Base-by-base conservation (phyloP, 345 rosid genomes). In the Draba incana region DNA sequence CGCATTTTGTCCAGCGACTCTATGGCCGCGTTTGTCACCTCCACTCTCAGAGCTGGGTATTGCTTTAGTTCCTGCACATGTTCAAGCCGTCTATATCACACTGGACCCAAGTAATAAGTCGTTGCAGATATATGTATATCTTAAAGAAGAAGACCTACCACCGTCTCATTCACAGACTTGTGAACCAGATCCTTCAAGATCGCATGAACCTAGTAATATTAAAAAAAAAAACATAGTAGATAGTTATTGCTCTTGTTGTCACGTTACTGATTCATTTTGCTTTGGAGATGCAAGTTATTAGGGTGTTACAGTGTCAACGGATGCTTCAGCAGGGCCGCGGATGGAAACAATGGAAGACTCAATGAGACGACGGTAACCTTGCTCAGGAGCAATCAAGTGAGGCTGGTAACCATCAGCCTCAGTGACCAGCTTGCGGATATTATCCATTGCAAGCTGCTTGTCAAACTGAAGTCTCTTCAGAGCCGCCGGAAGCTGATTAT, bases 351-450 rank as follows among this genome's bases (percentile, higher is more conserved):
- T 58, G 55, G 97, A 81, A 62, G 99, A 92, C 77, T 95, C 99
- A 37, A 95, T 95, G 77, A 95, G 88, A 55, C 99, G 98, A 37
- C 99, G 97, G 72, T 95, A 95, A 45, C 99, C 99, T 79, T 95
- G 99, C 63, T 95, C 99, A 27, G 99, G 99, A 82, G 99, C 99
- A 73, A 95, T 92, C 75, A 95, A 77, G 76, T 95, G 99, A 51
- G 99, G 99, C 68, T 95, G 99, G 78, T 95, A 95, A 54, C 99
- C 99, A 81, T 95, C 99, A 53, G 99, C 99, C 84, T 95, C 99
- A 48, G 99, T 89, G 57, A 95, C 93, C 71, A 95, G 85, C 84
- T 92, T 95, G 42, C 89, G 88, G 51, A 95, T 88, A 75, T 95
- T 92, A 77, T 95, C 98, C 99, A 95, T 95, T 3, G 99, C 77